Conservation (phyloP, 148 eudicot species). For the Dysphania ambrosioides region DNA sequence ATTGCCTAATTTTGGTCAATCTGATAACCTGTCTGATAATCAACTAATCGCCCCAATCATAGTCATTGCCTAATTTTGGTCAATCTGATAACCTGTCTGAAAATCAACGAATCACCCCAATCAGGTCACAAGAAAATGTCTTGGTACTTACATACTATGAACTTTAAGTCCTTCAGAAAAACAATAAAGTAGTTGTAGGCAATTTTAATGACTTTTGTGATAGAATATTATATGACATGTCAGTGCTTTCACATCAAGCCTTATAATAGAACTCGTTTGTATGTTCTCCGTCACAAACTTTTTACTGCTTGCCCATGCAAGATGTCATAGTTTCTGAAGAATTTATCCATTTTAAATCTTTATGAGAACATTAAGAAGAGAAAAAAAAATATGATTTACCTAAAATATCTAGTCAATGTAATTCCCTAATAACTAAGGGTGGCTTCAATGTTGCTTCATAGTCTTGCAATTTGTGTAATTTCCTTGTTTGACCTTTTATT, state of each 20-base stretch:
- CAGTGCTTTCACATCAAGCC: background rate
- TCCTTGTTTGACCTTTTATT: background rate
- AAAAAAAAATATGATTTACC: background rate
- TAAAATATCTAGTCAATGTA: background rate
- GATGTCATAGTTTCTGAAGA: background rate
- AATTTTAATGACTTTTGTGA: background rate
- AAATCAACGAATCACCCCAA: too few relatives aligned
- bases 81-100: background rate
- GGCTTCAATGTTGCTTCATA: background rate
- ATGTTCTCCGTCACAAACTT: background rate
- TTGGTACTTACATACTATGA: background rate
- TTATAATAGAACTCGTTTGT: background rate
- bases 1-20: background rate
- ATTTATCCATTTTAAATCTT: background rate
- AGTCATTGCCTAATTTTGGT: background rate
- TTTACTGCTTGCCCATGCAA: background rate
- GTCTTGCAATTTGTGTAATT: background rate
- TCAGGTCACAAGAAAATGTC: background rate
- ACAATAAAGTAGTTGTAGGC: background rate
- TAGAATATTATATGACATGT: background rate
- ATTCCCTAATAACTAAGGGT: background rate
- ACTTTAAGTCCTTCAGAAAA: background rate
- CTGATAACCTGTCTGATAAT: background rate
- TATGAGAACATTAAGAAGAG: background rate
- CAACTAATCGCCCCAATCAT: too few relatives aligned